Conservation (phyloP, 1,284 basidiomycete genomes). For the Ceratobasidium sp. region DNA sequence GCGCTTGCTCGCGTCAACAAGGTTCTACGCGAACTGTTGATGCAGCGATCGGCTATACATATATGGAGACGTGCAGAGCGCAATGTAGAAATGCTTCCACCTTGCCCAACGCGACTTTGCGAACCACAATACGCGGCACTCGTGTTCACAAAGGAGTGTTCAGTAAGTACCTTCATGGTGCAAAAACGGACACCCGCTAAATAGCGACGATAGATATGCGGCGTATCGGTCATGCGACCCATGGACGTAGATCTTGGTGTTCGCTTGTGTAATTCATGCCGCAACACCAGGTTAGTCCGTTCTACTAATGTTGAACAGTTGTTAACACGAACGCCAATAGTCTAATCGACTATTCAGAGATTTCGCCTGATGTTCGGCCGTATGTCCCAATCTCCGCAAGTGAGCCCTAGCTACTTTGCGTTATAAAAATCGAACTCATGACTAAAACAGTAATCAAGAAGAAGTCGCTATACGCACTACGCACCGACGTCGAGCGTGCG, state of each 20-base stretch:
- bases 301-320: neutral
- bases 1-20: conserved; percentile 30
- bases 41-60: conserved; percentile 28
- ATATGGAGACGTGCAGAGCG: conserved; percentile 32
- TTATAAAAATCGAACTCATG: neutral
- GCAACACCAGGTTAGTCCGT: conserved; percentile 9
- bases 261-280: conserved; percentile 38
- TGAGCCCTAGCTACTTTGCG: neutral
- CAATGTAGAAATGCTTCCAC: conserved; percentile 33
- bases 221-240: conserved; percentile 10
- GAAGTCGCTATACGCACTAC: conserved; percentile 15
- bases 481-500: conserved; percentile 5
- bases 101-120: conserved; percentile 20
- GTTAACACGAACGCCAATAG: neutral
- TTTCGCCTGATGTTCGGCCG: neutral
- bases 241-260: conserved; percentile 36
- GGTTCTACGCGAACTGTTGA: conserved; percentile 15
- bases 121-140: conserved; percentile 35
- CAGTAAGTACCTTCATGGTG: neutral
- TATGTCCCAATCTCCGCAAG: conserved; percentile 27
- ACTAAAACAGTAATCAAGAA: conserved; percentile 28
- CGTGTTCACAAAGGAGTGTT: conserved; percentile 34
- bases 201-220: neutral
- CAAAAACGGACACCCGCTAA: neutral
- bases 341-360: conserved; percentile 15